Percentiles rank a stretch among this genome's conserved stretches.
phyloP scores from a whole-genome alignment of 495 filamentous ascomycete species.

The Penicillium manginii region DNA sequence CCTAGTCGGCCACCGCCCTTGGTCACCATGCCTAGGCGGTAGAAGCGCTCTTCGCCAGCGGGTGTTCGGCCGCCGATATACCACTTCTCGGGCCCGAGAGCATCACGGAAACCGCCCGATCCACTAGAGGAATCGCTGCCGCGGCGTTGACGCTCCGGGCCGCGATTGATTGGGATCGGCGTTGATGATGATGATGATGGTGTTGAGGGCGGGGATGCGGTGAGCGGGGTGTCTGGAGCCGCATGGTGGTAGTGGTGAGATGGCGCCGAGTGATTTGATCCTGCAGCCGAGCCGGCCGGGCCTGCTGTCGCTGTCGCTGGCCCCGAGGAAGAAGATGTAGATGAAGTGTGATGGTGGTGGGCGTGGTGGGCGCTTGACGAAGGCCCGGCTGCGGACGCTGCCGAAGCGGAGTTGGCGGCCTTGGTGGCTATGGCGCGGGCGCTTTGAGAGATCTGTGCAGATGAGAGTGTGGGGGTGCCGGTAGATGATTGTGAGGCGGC shows the following conservation, averaged over 20 bases:
- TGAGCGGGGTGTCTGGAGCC: conserved; percentile 12
- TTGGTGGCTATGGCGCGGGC: conserved; percentile 50
- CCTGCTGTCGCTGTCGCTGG: conserved; percentile 13
- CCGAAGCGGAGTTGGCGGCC: conserved; percentile 24
- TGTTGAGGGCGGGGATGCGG: conserved; percentile 29
- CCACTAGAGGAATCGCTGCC: conserved; percentile 80
- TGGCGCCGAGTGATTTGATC: conserved; percentile 24
- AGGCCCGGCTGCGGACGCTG: conserved; percentile 24
- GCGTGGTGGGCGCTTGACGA: conserved; percentile 14
- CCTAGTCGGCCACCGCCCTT: conserved; percentile 52
- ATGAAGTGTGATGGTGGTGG: conserved; percentile 24
- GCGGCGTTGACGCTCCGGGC: conserved; percentile 46
- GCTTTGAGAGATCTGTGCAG: conserved; percentile 42
- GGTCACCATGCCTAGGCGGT: conserved; percentile 68
- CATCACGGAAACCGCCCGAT: conserved; percentile 76
- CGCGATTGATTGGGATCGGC: conserved; percentile 43
- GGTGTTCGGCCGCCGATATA: conserved; percentile 88
- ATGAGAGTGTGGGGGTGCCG: conserved; percentile 33
- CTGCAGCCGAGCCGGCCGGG: conserved; percentile 9
- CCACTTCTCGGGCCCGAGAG: conserved; percentile 77
- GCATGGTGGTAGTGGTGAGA: conserved; percentile 25
- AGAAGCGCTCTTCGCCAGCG: conserved; percentile 85
- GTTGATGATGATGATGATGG: conserved; percentile 31
- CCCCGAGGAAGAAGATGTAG: conserved; percentile 13
- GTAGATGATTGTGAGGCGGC: conserved; percentile 37